Evolutionary conservation across 2,329 filamentous ascomycete species (phyloP), one percentile per base, ranked within the genome.

Genomic region (Sarocladium brachiariae): DNA sequence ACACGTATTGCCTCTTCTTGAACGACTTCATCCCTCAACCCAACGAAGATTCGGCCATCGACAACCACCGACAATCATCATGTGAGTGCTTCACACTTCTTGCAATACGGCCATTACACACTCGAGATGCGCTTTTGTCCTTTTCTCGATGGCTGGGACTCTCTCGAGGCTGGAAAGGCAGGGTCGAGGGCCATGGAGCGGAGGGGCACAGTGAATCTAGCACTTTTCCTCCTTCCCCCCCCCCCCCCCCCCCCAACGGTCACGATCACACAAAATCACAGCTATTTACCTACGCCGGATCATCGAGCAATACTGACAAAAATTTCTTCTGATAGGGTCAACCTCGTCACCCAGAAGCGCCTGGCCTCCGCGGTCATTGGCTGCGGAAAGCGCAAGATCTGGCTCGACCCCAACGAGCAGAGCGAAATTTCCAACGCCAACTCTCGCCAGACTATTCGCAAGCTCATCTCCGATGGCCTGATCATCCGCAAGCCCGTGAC

Each of bases 401-500:
- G 93, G 93, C 91, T 99, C 74, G 93, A 99, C 79, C 93, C 93
- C 76, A 97, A 95, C 76, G 93, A 99, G 83, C 84, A 91, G 79
- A 93, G 78, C 83, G 93, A 99, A 80, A 99, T 99, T 81, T 90
- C 88, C 81, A 97, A 96, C 78, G 93, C 93, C 86, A 99, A 99
- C 88, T 97, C 92, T 69, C 92, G 93, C 71, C 92, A 97, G 83
- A 96, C 92, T 66, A 87, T 99, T 85, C 92, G 95, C 82, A 99
- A 99, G 84, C 89, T 99, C 76, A 86, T 97, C 73, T 81, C 87
- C 78, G 95, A 99, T 95, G 95, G 93, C 80, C 89, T 99, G 74
- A 99, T 99, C 80, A 99, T 99, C 84, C 89, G 88, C 83, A 99
- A 99, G 86, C 95, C 95, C 71, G 91, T 96, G 70, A 96, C 92